These are phyloP conservation scores for Sporothrix sp. DNA, from an alignment of 2,329 filamentous ascomycete species.

Conservation along the genomic window DNA sequence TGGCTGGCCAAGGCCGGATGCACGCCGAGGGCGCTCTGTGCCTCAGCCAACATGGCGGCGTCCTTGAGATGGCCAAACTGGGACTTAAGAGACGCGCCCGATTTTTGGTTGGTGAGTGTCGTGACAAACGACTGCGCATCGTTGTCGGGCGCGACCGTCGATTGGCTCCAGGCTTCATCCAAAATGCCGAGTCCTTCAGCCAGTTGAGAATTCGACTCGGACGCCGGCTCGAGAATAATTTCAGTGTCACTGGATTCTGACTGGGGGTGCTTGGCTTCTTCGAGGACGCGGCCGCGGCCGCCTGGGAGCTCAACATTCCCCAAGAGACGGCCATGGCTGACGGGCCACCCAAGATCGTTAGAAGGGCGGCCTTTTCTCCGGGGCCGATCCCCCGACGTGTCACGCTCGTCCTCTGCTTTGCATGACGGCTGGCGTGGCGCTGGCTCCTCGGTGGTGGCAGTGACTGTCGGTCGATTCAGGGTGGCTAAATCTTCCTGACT, in stretches of 20 bases:
- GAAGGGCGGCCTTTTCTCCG: constrained; percentile 4
- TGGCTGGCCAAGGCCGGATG: constrained; percentile 6
- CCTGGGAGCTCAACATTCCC: constrained; percentile 6
- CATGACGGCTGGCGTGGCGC: not conserved
- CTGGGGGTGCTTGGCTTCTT: not conserved
- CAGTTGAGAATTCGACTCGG: not conserved
- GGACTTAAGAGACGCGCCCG: not conserved
- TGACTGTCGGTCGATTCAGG: not conserved
- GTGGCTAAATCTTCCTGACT: not conserved
- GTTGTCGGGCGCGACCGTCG: constrained; percentile 20
- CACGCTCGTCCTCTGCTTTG: not conserved
- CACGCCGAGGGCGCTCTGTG: not conserved
- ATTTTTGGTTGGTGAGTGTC: constrained; percentile 16
- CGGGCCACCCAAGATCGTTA: constrained; percentile 1
- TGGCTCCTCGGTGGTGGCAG: not conserved
- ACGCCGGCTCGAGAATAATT: not conserved
- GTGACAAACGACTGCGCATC: constrained; percentile 22
- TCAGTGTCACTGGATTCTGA: not conserved
- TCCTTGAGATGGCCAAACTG: constrained; percentile 1
- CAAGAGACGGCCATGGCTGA: constrained; percentile 9
- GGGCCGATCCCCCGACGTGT: constrained; percentile 2
- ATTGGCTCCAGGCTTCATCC: constrained; percentile 22
- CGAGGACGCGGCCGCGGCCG: not conserved
- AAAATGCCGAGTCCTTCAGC: constrained; percentile 10
- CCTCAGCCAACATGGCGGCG: not conserved